Conservation (phyloP, 2,329 filamentous ascomycete genomes). For the Cladorrhinum sp. region DNA sequence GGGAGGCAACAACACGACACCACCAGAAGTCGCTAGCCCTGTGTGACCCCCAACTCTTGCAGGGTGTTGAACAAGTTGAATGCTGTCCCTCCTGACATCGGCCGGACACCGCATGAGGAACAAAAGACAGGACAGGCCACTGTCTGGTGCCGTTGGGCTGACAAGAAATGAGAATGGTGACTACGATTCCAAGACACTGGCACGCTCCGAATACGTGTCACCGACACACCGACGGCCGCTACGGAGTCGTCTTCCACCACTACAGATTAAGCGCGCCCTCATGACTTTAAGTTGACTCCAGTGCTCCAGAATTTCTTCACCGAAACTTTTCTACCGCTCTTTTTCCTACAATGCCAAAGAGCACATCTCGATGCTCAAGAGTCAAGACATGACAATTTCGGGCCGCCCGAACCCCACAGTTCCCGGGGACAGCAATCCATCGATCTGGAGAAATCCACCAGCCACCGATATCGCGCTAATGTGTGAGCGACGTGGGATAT, state of each 20-base stretch:
- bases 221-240: neutral
- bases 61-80: neutral
- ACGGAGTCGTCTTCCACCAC: neutral
- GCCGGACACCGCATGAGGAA: neutral
- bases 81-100: neutral
- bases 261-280: neutral
- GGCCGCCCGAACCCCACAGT: slow-evolving; percentile 2
- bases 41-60: slow-evolving; percentile 6
- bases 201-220: slow-evolving; percentile 4
- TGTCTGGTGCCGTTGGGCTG: too few species aligned
- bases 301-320: neutral
- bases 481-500: slow-evolving; percentile 2
- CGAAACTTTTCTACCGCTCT: neutral
- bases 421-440: neutral
- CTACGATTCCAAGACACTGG: neutral
- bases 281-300: neutral
- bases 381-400: neutral
- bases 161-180: too few species aligned
- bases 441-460: slow-evolving; percentile 7
- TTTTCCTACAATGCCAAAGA: neutral
- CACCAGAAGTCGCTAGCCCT: slow-evolving; percentile 1
- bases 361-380: neutral
- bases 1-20: neutral
- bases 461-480: slow-evolving; percentile 6
- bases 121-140: neutral